A percentile compares a stretch with the other conserved stretches of the same genome.
Evolutionary conservation across 306 rosid genomes (phyloP).

Genomic region (Styphnolobium japonicum): DNA sequence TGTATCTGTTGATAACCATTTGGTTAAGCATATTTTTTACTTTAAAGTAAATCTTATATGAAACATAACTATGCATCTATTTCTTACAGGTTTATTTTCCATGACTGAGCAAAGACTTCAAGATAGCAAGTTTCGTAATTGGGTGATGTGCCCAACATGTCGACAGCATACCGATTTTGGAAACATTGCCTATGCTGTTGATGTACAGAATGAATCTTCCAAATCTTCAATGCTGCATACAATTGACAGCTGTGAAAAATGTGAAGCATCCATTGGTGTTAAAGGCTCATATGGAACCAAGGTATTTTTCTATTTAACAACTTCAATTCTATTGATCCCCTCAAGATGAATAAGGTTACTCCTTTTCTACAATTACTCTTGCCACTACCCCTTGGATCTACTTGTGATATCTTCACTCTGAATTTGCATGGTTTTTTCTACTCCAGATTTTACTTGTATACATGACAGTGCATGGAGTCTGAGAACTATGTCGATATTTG

Average conservation of each 20-base stretch:
- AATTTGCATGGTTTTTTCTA: not conserved
- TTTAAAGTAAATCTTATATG: not conserved
- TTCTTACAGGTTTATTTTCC: conserved; percentile 76
- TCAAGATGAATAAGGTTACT: conserved; percentile 7
- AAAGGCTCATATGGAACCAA: conserved; percentile 95
- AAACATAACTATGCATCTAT: conserved; percentile 4
- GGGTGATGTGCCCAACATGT: conserved; percentile 98
- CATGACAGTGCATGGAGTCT: not conserved
- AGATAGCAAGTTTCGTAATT: conserved; percentile 54
- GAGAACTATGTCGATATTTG: not conserved
- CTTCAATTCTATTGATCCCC: conserved; percentile 15
- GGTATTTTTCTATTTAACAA: conserved; percentile 40
- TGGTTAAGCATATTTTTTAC: conserved; percentile 11
- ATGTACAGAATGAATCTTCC: conserved; percentile 51
- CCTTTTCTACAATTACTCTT: not conserved
- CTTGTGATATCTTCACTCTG: conserved; percentile 1
- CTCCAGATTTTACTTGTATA: not conserved
- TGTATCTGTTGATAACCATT: not conserved
- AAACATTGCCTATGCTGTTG: conserved; percentile 89
- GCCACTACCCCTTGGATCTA: not conserved
- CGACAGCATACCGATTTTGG: conserved; percentile 85
- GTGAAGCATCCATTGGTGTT: conserved; percentile 61
- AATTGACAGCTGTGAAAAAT: conserved; percentile 45
- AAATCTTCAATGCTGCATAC: conserved; percentile 39
- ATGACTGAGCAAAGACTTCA: conserved; percentile 64